Conservation (phyloP, 768 basidiomycete species). For the Leccinum uliginosum region DNA sequence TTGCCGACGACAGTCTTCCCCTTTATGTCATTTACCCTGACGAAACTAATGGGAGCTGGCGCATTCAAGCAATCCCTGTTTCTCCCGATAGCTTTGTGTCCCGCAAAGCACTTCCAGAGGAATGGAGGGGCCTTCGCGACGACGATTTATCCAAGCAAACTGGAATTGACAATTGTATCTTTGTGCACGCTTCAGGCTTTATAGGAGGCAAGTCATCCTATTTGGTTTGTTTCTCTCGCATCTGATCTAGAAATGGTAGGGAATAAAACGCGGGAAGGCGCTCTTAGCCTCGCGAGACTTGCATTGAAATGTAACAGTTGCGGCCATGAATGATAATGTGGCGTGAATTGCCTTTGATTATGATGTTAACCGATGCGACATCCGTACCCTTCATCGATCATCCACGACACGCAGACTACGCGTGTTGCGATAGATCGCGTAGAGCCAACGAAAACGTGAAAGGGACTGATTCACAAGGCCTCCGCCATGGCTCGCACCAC, state of each 20-base stretch:
- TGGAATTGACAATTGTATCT: conserved; percentile 81
- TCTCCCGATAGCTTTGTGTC: conserved; percentile 83
- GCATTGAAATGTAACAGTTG: conserved; percentile 44
- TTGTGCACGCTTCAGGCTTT: conserved; percentile 95
- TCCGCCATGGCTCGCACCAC: conserved; percentile 1
- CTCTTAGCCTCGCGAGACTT: conserved; percentile 69
- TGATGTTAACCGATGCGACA: conserved; percentile 4
- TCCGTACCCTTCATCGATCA: background rate
- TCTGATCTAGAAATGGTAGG: conserved; percentile 40
- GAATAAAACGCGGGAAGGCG: conserved; percentile 88
- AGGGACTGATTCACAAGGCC: conserved; percentile 4
- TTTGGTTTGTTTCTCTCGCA: background rate
- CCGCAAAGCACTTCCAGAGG: conserved; percentile 87
- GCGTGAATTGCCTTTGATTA: conserved; percentile 12
- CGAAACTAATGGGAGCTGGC: conserved; percentile 71
- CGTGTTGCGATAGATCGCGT: conserved; percentile 12
- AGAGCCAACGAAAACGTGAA: conserved; percentile 11
- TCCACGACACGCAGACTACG: conserved; percentile 10
- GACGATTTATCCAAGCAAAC: conserved; percentile 67
- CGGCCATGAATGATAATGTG: conserved; percentile 15
- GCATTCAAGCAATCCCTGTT: conserved; percentile 87
- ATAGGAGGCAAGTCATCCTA: conserved; percentile 69
- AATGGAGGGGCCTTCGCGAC: conserved; percentile 91
- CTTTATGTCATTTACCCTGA: conserved; percentile 91
- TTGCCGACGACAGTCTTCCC: conserved; percentile 48